These are phyloP conservation scores for Saccharomycopsis sp. DNA, from an alignment of 805 yeast species.

Conservation along the genomic window DNA sequence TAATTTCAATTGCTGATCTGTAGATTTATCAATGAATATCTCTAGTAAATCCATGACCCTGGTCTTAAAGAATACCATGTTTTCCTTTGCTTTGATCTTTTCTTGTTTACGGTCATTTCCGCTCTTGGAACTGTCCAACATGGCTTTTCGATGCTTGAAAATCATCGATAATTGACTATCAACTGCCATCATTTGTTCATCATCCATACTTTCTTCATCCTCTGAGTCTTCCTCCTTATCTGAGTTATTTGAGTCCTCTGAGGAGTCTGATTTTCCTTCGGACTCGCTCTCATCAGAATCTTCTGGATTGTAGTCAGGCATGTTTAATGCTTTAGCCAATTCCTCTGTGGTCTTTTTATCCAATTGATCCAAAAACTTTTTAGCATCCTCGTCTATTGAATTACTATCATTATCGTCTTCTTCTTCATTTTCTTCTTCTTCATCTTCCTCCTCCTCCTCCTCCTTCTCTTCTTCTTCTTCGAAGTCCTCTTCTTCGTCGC, in stretches of 20 bases:
- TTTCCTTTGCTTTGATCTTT: constrained; percentile 71
- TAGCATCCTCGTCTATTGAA: constrained; percentile 24
- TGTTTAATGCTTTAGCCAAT: constrained; percentile 19
- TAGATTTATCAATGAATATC: constrained; percentile 44
- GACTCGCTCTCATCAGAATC: constrained; percentile 50
- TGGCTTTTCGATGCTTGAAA: constrained; percentile 74
- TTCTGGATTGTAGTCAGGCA: constrained; percentile 11
- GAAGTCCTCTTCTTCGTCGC: constrained; percentile 32
- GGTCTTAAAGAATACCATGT: constrained; percentile 70
- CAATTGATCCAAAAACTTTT: constrained; percentile 19
- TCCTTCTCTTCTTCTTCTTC: constrained; percentile 22
- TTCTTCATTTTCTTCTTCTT: constrained; percentile 17
- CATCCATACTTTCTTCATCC: constrained; percentile 36
- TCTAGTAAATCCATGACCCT: constrained; percentile 75
- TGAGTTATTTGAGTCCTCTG: constrained; percentile 42
- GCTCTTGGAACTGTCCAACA: constrained; percentile 42
- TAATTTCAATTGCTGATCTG: constrained; percentile 33
- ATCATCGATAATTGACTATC: constrained; percentile 79
- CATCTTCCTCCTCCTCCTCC: constrained; percentile 21
- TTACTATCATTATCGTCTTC: constrained; percentile 24
- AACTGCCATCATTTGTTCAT: constrained; percentile 84
- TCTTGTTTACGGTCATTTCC: constrained; percentile 69
- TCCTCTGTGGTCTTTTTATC: constrained; percentile 20
- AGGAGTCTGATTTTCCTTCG: constrained; percentile 30
- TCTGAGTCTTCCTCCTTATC: constrained; percentile 32